Percentiles rank a stretch among this genome's conserved stretches.
Conservation (phyloP, 2,329 filamentous ascomycete genomes). For the Botrytis elliptica region DNA sequence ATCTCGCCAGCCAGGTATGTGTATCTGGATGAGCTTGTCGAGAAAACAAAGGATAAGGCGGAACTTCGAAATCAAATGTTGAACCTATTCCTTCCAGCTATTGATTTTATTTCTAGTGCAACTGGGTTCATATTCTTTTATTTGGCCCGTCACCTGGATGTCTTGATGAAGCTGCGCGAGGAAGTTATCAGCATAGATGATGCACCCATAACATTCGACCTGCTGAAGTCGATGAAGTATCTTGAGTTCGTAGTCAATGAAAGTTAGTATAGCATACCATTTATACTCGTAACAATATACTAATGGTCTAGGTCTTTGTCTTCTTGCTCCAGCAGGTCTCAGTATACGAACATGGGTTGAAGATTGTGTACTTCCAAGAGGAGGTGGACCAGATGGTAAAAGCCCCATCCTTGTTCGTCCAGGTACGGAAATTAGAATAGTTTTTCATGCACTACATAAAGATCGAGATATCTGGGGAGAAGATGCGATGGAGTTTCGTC, state of each 20-base stretch:
- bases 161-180: constrained; percentile 36
- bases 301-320: neutral
- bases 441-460: constrained; percentile 40
- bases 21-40: constrained; percentile 50
- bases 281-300: neutral
- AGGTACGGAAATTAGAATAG: constrained; percentile 26
- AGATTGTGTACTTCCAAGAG: constrained; percentile 28
- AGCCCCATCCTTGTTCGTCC: constrained; percentile 31
- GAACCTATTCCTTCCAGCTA: constrained; percentile 41
- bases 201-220: constrained; percentile 45
- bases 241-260: constrained; percentile 56
- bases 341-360: neutral
- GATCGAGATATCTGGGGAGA: constrained; percentile 41
- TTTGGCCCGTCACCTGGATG: constrained; percentile 30
- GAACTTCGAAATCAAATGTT: constrained; percentile 39
- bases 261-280: constrained; percentile 42
- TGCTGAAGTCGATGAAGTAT: constrained; percentile 52
- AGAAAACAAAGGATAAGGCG: constrained; percentile 44
- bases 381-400: constrained; percentile 34
- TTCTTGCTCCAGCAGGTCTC: neutral
- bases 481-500: constrained; percentile 41
- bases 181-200: constrained; percentile 37
- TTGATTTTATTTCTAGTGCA: constrained; percentile 43
- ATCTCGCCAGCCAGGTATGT: constrained; percentile 36
- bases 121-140: constrained; percentile 38